Base-by-base conservation (phyloP, 2,329 filamentous ascomycete species). In the Geosmithia putterillii region DNA sequence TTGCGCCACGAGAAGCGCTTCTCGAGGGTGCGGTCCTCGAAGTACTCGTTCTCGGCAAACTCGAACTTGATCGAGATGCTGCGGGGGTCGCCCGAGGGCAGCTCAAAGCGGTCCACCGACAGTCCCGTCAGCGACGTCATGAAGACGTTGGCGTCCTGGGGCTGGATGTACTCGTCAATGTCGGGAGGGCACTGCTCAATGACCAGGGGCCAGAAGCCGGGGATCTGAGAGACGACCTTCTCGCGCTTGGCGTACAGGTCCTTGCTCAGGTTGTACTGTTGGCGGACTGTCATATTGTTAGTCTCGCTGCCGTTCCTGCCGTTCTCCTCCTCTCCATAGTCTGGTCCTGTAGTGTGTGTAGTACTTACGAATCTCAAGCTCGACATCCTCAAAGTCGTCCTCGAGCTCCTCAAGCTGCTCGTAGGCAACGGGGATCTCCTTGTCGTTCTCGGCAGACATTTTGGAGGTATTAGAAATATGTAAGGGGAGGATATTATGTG, bases 191-290 rank as follows among this genome's bases (percentile, higher is more conserved):
- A 81, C 66, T 88, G 83, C 69, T 94, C 86, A 60, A 96, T 74
- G 45, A 95, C 89, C 46, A 94, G 76, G n/a, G 86, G 73, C 92
- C 92, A 96, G 77, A 96, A 98, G 67, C 86, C 79, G 53, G 79
- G 76, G 57, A 95, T 89, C 57, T 81, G 71, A 49, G 74, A 63
- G 50, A 92, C 69, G 50, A 87, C 64, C 53, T 76, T 73, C 51
- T 76, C 71, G 58, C 90, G 86, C 66, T 84, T 85, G 54, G 75
- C 71, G 69, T 87, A 95, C 48, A 94, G 74, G 38, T 82, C 73
- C 47, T 71, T 69, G 55, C 77, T 75, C 53, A 88, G 71, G 50
- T 73, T 66, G 52, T 82, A 74, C 61, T 89, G 81, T 56, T 83
- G 73, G 56, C 84, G 81, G 56, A 88, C 85, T 89, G 57, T 17